Conservation (phyloP, 2,329 filamentous ascomycete genomes). For the Colletotrichum scovillei region DNA sequence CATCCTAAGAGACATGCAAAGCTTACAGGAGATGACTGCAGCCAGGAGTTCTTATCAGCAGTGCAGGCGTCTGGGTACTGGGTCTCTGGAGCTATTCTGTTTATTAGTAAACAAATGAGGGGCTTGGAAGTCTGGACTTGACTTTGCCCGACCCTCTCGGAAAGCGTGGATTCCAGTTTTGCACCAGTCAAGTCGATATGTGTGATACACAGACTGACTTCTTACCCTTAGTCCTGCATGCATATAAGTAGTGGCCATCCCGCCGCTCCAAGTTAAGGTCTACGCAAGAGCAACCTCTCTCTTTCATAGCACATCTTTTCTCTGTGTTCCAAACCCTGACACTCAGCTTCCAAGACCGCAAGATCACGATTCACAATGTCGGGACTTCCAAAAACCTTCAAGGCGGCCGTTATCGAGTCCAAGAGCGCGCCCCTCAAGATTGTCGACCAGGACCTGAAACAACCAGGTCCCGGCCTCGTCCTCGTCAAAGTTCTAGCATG, state of each 20-base stretch:
- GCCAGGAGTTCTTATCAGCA: background rate
- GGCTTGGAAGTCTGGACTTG: background rate
- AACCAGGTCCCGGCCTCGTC: slow-evolving; percentile 67
- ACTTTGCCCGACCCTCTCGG: background rate
- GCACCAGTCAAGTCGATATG: background rate
- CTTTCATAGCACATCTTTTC: background rate
- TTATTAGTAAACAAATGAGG: background rate
- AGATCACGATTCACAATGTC: background rate
- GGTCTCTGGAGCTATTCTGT: background rate
- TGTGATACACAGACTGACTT: background rate
- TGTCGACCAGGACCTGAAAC: slow-evolving; percentile 68
- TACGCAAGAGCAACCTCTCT: background rate
- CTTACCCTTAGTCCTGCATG: background rate
- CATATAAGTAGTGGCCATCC: background rate
- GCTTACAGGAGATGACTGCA: background rate
- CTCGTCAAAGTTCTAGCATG: slow-evolving; percentile 79
- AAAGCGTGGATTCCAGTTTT: background rate
- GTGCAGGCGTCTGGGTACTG: too few relatives aligned
- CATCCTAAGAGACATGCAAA: background rate
- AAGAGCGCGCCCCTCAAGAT: slow-evolving; percentile 64
- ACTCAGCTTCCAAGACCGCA: background rate
- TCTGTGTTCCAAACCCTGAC: background rate
- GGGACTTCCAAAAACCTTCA: slow-evolving; percentile 73
- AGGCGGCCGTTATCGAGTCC: slow-evolving; percentile 70
- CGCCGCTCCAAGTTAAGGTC: too few relatives aligned